Evolutionary conservation across 345 rosid genomes (phyloP).

Genomic region (Anastatica hierochuntica): DNA sequence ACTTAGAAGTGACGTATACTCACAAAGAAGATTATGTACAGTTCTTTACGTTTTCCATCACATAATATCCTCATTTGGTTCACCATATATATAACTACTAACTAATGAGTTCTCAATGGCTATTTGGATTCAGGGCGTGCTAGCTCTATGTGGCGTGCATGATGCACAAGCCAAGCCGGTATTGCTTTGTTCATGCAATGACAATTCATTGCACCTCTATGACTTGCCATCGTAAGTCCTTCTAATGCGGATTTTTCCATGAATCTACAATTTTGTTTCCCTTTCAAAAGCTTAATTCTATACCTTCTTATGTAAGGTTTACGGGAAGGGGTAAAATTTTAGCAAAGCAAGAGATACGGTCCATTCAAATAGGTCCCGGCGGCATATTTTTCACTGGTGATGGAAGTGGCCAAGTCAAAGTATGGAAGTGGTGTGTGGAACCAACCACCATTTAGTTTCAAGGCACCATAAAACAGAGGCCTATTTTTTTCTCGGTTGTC

Average conservation of each 20-base stretch:
- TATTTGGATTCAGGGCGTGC: constrained; percentile 51
- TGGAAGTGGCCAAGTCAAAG: constrained; percentile 83
- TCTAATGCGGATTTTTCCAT: not conserved
- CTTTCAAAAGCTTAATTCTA: not conserved
- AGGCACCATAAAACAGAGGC: not conserved
- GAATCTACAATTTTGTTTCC: not conserved
- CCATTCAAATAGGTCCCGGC: constrained; percentile 69
- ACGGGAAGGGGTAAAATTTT: constrained; percentile 79
- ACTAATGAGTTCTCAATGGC: constrained; percentile 8
- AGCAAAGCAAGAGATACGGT: constrained; percentile 72
- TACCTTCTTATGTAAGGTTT: constrained; percentile 37
- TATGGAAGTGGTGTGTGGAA: constrained; percentile 67
- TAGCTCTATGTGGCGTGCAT: constrained; percentile 68
- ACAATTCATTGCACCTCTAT: constrained; percentile 54
- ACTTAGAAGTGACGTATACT: constrained; percentile 86
- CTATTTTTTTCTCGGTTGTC: not conserved
- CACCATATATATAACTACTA: not conserved
- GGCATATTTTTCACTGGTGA: constrained; percentile 93
- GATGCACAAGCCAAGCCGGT: constrained; percentile 77
- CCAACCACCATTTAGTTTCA: constrained; percentile 20
- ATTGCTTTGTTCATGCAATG: constrained; percentile 67
- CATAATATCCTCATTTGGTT: not conserved
- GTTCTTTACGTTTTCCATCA: constrained; percentile 11
- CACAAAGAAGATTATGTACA: constrained; percentile 86
- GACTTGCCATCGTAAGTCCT: constrained; percentile 93